phyloP scores from a whole-genome alignment of 2,329 filamentous ascomycete genomes.

The Paraconiothyrium brasiliense region DNA sequence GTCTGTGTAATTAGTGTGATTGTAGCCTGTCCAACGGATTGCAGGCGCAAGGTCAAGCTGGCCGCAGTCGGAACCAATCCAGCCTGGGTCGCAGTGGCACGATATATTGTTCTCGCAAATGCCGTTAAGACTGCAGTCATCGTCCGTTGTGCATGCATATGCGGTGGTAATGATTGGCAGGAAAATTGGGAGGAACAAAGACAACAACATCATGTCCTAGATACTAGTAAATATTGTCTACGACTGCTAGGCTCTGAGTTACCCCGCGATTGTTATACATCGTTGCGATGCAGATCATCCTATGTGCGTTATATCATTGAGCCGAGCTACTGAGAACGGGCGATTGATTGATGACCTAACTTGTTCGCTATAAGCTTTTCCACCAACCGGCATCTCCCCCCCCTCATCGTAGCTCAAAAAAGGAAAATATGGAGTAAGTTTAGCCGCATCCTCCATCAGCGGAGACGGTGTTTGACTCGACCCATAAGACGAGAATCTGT shows the following conservation, averaged over 20 bases:
- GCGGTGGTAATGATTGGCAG: neutral
- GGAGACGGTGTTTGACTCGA: neutral
- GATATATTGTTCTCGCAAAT: conserved; percentile 35
- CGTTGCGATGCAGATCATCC: neutral
- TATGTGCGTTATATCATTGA: neutral
- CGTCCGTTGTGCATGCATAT: conserved; percentile 35
- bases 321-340: neutral
- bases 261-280: neutral
- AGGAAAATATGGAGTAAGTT: neutral
- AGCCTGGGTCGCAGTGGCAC: conserved; percentile 53
- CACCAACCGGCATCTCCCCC: neutral
- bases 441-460: neutral
- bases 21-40: conserved; percentile 56
- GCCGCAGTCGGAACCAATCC: conserved; percentile 57
- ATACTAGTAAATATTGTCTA: no score
- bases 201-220: no score
- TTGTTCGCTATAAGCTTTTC: neutral
- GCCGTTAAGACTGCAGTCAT: conserved; percentile 55
- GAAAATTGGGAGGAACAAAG: neutral
- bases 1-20: conserved; percentile 49
- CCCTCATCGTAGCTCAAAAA: neutral
- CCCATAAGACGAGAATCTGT: neutral
- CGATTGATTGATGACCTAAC: neutral
- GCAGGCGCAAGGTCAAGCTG: conserved; percentile 57
- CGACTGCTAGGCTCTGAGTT: no score